Conservation (phyloP, 2,329 filamentous ascomycete genomes). For the Eurotiales sp. region DNA sequence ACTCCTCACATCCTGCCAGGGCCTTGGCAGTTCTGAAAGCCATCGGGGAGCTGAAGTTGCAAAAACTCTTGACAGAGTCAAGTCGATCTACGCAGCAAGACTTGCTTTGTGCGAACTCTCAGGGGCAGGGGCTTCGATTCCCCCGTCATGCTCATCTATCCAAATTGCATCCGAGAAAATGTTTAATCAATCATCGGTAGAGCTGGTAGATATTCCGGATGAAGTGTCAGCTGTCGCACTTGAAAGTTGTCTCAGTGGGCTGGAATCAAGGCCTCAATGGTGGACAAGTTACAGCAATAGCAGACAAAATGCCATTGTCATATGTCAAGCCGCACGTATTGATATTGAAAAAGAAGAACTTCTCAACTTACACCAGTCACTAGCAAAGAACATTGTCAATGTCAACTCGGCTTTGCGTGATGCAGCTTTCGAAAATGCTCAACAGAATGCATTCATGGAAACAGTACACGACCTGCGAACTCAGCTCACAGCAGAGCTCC, state of each 20-base stretch:
- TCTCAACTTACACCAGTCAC: slow-evolving; percentile 36
- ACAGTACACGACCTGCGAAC: slow-evolving; percentile 28
- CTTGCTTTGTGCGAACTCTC: slow-evolving; percentile 62
- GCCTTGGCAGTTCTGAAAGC: slow-evolving; percentile 37
- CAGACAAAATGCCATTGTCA: slow-evolving; percentile 57
- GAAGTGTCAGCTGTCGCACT: slow-evolving; percentile 29
- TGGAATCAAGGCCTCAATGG: slow-evolving; percentile 54
- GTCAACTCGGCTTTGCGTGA: slow-evolving; percentile 30
- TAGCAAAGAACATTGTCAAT: slow-evolving; percentile 34
- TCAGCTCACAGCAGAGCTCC: slow-evolving; percentile 30
- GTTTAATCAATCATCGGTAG: background rate
- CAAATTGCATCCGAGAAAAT: slow-evolving; percentile 31
- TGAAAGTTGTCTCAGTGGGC: slow-evolving; percentile 49
- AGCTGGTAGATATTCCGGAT: slow-evolving; percentile 21
- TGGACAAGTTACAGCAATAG: slow-evolving; percentile 65
- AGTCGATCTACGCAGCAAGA: slow-evolving; percentile 58
- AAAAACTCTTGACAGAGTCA: slow-evolving; percentile 41
- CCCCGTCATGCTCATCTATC: slow-evolving; percentile 50
- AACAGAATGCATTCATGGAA: slow-evolving; percentile 33
- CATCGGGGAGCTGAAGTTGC: slow-evolving; percentile 22
- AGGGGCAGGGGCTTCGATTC: slow-evolving; percentile 49
- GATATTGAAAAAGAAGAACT: slow-evolving; percentile 54
- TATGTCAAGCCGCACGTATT: slow-evolving; percentile 59
- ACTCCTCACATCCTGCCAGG: slow-evolving; percentile 53
- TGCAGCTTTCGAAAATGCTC: slow-evolving; percentile 26